phyloP scores from a whole-genome alignment of 768 basidiomycete species.

The Lyophyllum atratum region DNA sequence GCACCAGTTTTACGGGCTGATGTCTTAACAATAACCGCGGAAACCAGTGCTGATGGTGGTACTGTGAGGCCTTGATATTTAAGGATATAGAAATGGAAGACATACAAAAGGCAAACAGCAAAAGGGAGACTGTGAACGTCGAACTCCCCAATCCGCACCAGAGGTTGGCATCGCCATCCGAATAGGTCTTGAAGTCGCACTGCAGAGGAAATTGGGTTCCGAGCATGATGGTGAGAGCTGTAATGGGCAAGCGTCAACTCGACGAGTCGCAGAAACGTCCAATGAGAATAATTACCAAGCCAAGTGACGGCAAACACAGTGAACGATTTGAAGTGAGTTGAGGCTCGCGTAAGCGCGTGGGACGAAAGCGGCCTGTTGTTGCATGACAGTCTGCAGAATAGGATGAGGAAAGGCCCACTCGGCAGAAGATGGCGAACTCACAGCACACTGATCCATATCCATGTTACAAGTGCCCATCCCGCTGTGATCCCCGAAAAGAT shows the following conservation, averaged over 20 bases:
- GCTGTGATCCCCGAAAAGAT: not conserved
- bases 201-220: conserved; percentile 7
- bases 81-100: not conserved
- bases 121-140: not conserved
- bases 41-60: not conserved
- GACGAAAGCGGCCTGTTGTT: conserved; percentile 16
- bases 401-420: too few species aligned
- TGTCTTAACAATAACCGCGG: not conserved
- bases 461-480: not conserved
- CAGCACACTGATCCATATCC: conserved; percentile 4
- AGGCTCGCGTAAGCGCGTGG: conserved; percentile 12
- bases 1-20: not conserved
- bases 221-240: conserved; percentile 4
- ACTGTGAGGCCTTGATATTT: not conserved
- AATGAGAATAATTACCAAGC: not conserved
- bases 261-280: not conserved
- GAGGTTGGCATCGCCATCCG: not conserved
- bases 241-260: not conserved
- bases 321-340: conserved; percentile 13
- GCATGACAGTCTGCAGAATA: not conserved
- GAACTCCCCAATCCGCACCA: not conserved
- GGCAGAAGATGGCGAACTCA: not conserved
- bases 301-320: not conserved
- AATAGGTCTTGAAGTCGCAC: conserved; percentile 4
- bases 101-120: not conserved